phyloP scores from a whole-genome alignment of 1,284 basidiomycete species.

The Rhodofomes roseus region DNA sequence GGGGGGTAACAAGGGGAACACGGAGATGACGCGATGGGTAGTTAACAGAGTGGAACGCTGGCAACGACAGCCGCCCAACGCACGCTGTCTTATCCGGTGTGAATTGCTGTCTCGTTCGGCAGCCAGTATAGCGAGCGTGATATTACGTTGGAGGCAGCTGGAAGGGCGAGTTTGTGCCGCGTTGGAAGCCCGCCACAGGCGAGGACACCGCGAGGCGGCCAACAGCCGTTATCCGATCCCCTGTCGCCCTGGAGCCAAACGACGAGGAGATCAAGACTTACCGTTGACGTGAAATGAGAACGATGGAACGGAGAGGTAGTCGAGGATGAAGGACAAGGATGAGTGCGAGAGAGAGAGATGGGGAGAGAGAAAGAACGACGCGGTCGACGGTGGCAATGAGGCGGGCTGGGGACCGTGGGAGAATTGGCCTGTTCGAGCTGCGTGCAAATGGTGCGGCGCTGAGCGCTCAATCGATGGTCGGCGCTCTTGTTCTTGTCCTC shows the following conservation, averaged over 20 bases:
- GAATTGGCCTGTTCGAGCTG: slow-evolving; percentile 7
- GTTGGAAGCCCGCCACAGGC: not conserved
- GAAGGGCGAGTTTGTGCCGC: no score
- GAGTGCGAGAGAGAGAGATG: slow-evolving; percentile 26
- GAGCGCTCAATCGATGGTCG: slow-evolving; percentile 16
- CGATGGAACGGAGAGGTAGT: slow-evolving; percentile 8
- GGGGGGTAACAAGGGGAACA: slow-evolving; percentile 5
- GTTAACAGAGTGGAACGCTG: slow-evolving; percentile 9
- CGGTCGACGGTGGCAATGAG: slow-evolving; percentile 19
- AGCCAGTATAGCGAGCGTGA: not conserved
- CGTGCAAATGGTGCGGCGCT: slow-evolving; percentile 4
- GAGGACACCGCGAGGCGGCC: slow-evolving; percentile 10
- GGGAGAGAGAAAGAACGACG: slow-evolving; percentile 30
- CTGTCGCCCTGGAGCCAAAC: slow-evolving; percentile 2
- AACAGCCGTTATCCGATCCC: slow-evolving; percentile 9
- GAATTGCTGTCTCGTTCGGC: not conserved
- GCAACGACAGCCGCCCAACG: slow-evolving; percentile 14
- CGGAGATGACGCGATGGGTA: slow-evolving; percentile 1
- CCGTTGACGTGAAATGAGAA: slow-evolving; percentile 17
- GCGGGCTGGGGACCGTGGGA: slow-evolving; percentile 23
- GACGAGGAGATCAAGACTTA: slow-evolving; percentile 14
- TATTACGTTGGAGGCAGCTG: not conserved
- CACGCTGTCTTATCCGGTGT: not conserved
- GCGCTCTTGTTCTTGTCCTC: not conserved
- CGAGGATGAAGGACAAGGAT: slow-evolving; percentile 23